These are phyloP conservation scores for Coprinopsis marcescibilis DNA, from an alignment of 768 basidiomycete species.

Conservation along the genomic window DNA sequence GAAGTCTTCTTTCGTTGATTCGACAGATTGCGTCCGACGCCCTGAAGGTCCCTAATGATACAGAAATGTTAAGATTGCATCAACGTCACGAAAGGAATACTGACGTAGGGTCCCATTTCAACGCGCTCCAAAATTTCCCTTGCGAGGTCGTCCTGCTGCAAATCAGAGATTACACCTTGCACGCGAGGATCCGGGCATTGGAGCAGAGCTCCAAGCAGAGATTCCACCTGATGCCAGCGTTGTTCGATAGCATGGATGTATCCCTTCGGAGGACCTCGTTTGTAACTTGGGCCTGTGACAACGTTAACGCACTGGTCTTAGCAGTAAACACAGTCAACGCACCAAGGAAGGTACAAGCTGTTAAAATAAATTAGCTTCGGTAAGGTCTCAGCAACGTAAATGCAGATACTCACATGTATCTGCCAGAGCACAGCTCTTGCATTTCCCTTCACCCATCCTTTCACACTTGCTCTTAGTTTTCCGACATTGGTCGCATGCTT, in stretches of 20 bases:
- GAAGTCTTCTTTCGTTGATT: conserved; percentile 71
- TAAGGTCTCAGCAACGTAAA: conserved; percentile 13
- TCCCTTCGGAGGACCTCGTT: conserved; percentile 82
- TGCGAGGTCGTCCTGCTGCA: conserved; percentile 70
- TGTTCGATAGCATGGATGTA: conserved; percentile 93
- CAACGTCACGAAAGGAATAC: conserved; percentile 18
- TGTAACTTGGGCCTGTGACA: conserved; percentile 63
- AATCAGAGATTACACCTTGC: conserved; percentile 53
- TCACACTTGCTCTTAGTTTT: conserved; percentile 90
- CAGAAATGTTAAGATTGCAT: conserved; percentile 6
- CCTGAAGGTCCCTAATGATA: conserved; percentile 58
- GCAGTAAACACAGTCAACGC: background rate
- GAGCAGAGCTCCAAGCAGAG: conserved; percentile 77
- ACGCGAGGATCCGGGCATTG: conserved; percentile 65
- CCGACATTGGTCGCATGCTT: conserved; percentile 84
- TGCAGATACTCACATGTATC: conserved; percentile 40
- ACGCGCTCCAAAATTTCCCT: conserved; percentile 72
- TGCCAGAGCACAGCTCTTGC: conserved; percentile 57
- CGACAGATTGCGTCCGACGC: conserved; percentile 51
- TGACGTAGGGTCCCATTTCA: conserved; percentile 73
- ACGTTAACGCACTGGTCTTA: background rate
- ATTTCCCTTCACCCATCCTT: conserved; percentile 43
- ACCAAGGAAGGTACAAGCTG: conserved; percentile 69
- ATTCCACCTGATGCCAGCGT: conserved; percentile 88
- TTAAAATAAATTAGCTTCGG: no score